Conservation (phyloP, 2,329 filamentous ascomycete genomes). For the Fusarium sp. region DNA sequence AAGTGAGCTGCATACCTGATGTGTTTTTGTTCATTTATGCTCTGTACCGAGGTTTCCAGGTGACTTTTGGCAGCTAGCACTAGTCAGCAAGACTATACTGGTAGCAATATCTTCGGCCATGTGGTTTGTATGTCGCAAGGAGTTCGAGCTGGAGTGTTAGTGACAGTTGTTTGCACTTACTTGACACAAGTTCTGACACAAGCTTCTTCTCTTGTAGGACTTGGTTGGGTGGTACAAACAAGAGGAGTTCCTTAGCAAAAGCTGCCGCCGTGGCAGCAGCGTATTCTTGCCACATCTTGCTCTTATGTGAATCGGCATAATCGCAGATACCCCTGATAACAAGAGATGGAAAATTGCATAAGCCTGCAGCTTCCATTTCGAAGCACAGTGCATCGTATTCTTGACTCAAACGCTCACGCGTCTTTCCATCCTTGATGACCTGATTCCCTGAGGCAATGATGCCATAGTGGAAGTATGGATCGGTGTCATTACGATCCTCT, state of each 20-base stretch:
- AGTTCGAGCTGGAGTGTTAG: too few relatives aligned
- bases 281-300: neutral
- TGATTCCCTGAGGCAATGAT: neutral
- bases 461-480: neutral
- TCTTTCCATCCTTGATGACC: neutral
- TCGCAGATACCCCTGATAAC: neutral
- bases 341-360: neutral
- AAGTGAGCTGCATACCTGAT: neutral
- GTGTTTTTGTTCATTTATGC: neutral
- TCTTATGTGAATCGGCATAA: neutral
- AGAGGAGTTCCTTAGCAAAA: neutral
- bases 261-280: neutral
- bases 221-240: neutral
- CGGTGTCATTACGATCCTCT: neutral
- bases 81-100: rapidly evolving
- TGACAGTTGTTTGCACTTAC: neutral
- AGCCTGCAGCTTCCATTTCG: neutral
- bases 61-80: neutral
- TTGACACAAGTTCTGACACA: neutral
- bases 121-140: too few relatives aligned
- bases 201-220: neutral
- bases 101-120: too few relatives aligned
- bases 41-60: neutral
- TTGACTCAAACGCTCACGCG: neutral
- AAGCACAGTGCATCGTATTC: neutral